Evolutionary conservation across 805 yeast species (phyloP), one percentile per base, ranked within the genome.

Genomic region (Saturnispora serradocipensis): DNA sequence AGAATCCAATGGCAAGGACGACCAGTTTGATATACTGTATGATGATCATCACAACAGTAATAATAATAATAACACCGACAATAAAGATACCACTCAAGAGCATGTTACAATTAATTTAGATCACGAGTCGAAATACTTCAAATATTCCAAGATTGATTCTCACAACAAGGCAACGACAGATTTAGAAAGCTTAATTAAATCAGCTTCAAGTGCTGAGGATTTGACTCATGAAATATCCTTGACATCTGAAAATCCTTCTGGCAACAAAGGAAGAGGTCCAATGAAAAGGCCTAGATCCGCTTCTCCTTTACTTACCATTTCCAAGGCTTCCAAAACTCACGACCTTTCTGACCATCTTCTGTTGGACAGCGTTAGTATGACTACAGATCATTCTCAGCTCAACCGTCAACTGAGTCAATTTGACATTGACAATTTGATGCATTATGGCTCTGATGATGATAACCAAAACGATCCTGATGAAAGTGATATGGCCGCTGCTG

Each of bases 381-480:
- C 56, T 9, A 59, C 60, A 8, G 66, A 62, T 47, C 65, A 63
- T 52, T 55, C 64, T 1, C 68, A 64, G 47, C 52, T 64, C 18
- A 63, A 64, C 44, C 67, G 62, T 43, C 68, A 65, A 48, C 54
- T 65, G 38, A 62, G 60, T 42, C 67, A 63, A 45, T 65, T 64
- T 35, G 53, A 54, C 22, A 52, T 49, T 15, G 54, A 49, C 9
- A 51, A 51, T 13, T 25, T 49, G 22, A 50, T 45, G 48, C 46
- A 27, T 5, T 43, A 49, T 18, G 51, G 45, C 1, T 28, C 50
- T 11, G 54, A 51, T 2, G 51, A 53, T 9, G 55, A 59, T 6
- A 57, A 50, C n/a, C 57, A 56, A 10, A 57, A 55, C 22, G 54
- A 35, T 11, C 47, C 28, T 18, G 53, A 48, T 22, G 48, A 46